Percentiles rank a stretch among this genome's conserved stretches.
Conservation (phyloP, 75 land plant genomes). For the Pseudotsuga menziesii region DNA sequence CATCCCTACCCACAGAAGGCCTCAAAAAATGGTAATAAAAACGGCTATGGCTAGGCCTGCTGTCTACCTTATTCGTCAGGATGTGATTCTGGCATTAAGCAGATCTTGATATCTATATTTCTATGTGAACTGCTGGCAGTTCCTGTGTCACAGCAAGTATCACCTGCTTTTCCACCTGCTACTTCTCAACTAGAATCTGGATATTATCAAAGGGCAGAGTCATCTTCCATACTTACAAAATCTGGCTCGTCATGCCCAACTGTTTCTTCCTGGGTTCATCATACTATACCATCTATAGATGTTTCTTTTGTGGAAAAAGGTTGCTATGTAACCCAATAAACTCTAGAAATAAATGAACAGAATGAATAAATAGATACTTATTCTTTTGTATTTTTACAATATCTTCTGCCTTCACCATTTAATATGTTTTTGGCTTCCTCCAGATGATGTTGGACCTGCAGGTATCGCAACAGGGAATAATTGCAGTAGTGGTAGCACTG, state of each 20-base stretch:
- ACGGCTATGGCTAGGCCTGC: background rate
- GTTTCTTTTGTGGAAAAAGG: conserved; percentile 31
- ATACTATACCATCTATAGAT: conserved; percentile 14
- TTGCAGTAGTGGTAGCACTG: conserved; percentile 31
- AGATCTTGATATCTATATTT: conserved; percentile 3
- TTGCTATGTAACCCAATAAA: background rate
- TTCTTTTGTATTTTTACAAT: background rate
- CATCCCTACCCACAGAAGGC: conserved; percentile 96
- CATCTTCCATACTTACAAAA: conserved; percentile 33
- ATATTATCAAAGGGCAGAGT: conserved; percentile 27
- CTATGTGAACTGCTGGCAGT: conserved; percentile 20
- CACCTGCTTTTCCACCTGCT: conserved; percentile 22
- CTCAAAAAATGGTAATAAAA: conserved; percentile 57
- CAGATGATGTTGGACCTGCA: conserved; percentile 20
- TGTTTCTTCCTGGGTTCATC: conserved; percentile 38
- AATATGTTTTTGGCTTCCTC: background rate
- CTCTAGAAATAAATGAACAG: background rate
- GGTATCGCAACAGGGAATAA: conserved; percentile 19
- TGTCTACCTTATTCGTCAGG: background rate
- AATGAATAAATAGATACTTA: background rate
- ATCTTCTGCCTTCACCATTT: background rate
- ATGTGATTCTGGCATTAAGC: background rate
- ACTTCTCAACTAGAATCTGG: conserved; percentile 26
- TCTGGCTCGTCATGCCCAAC: conserved; percentile 24
- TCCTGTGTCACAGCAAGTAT: conserved; percentile 19